Percentiles rank a stretch among this genome's conserved stretches.
phyloP scores from a whole-genome alignment of 169 alveolate species.

The Plasmodium sp. region DNA sequence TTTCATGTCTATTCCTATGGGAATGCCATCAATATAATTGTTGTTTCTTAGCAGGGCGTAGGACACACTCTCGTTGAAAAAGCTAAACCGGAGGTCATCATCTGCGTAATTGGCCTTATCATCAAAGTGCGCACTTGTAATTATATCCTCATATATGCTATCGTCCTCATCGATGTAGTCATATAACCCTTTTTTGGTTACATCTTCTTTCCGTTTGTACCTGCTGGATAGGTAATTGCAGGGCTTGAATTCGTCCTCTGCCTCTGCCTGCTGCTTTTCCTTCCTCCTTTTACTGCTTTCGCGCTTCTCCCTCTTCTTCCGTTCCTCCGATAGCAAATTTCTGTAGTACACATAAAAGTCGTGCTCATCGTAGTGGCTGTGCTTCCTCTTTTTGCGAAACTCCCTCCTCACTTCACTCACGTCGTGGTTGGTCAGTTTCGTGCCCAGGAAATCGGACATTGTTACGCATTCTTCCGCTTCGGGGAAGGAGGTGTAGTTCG shows the following conservation, averaged over 20 bases:
- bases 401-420: conserved; percentile 40
- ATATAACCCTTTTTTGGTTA: conserved; percentile 23
- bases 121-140: conserved; percentile 1
- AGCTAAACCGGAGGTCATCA: conserved; percentile 50
- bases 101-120: conserved; percentile 24
- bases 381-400: conserved; percentile 20
- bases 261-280: not conserved
- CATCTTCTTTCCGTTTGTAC: conserved; percentile 12
- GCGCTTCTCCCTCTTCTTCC: conserved; percentile 23
- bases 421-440: conserved; percentile 31
- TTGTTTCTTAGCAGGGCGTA: conserved; percentile 46
- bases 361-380: conserved; percentile 39
- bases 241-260: conserved; percentile 42
- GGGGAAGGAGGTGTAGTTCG: not conserved
- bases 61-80: conserved; percentile 63
- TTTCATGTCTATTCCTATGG: conserved; percentile 43
- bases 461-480: not conserved
- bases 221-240: conserved; percentile 67
- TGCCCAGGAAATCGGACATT: conserved; percentile 59
- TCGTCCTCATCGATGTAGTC: conserved; percentile 73
- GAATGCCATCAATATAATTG: conserved; percentile 68
- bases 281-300: not conserved
- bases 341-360: conserved; percentile 72
- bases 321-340: conserved; percentile 31
- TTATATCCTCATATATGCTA: conserved; percentile 71